Evolutionary conservation across 495 filamentous ascomycete species (phyloP), one percentile per base, ranked within the genome.

Genomic region (Rostrohypoxylon terebratum): DNA sequence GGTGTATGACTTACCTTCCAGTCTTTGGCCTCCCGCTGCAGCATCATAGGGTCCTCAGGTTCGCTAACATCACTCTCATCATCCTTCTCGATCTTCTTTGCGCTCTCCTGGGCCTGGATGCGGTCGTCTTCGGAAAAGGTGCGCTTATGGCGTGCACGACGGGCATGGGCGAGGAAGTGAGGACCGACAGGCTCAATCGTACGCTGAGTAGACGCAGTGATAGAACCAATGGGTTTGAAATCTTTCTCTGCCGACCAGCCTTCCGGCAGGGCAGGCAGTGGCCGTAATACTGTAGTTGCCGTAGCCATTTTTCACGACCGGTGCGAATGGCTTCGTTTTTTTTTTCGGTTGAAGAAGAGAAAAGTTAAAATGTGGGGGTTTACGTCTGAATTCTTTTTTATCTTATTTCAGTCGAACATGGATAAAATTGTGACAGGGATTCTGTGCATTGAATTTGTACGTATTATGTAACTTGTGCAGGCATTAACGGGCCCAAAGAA

Each of bases 101-200:
- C 94, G 68, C 90, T 94, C 78, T 95, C 89, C 83, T 95, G 91
- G 28, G 96, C 96, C 81, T 98, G 93, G 77, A 98, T 95, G 59
- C 94, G 90, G 79, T 99, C 96, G 84, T 99, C 96, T 81, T 99
- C 96, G 76, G 94, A 97, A 85, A 99, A 98, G 62, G 96, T 98
- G 74, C 96, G 93, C 83, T 94, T 89, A 84, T 99, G 96, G 68
- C 95, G 93, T 81, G 95, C 94, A 78, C 96, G 90, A 81, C 96
- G 93, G 73, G 96, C 96, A 81, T 98, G 94, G 68, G 96, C 96
- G 47, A 99, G 90, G 87, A 98, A 99, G 85, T 98, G 92, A 79
- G 95, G 95, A 71, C 96, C 96, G 71, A 98, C 92, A 54, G 96
- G 94, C 86, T 98, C 96, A 74, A 99, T 87, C 68, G 91, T 94